Percentiles rank a stretch among this genome's conserved stretches.
Evolutionary conservation across 441 rosid genomes (phyloP).

Genomic region (Erysimum pusillum): DNA sequence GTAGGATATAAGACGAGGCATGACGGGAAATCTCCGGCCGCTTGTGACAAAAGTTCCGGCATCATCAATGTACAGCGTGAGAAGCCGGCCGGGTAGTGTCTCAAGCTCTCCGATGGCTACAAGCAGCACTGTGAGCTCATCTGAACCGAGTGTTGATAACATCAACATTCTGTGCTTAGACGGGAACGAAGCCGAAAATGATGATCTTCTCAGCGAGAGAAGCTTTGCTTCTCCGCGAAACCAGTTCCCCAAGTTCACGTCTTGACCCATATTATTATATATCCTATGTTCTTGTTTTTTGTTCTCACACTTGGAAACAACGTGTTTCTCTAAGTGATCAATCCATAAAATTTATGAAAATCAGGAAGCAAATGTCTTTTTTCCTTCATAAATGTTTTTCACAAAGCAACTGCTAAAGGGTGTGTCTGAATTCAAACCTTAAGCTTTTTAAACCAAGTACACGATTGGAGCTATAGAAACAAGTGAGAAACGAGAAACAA

Average conservation of each 20-base stretch:
- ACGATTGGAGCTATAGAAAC: not conserved
- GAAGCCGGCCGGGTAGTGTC: conserved; percentile 65
- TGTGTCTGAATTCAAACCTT: not conserved
- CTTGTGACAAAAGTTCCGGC: conserved; percentile 75
- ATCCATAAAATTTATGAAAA: conserved; percentile 15
- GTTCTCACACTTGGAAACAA: conserved; percentile 28
- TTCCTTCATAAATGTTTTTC: conserved; percentile 10
- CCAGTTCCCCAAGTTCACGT: conserved; percentile 51
- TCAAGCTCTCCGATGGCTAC: conserved; percentile 60
- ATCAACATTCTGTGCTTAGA: conserved; percentile 56
- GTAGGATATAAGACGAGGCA: conserved; percentile 82
- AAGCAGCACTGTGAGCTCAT: conserved; percentile 72
- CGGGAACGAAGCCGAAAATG: conserved; percentile 61
- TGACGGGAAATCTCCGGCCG: conserved; percentile 68
- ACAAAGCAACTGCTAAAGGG: not conserved
- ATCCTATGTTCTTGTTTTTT: conserved; percentile 11
- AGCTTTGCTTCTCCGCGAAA: conserved; percentile 58
- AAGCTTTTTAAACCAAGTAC: not conserved
- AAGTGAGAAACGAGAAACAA: not conserved
- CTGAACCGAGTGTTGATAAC: conserved; percentile 78
- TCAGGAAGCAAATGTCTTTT: conserved; percentile 14
- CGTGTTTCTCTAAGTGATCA: conserved; percentile 27
- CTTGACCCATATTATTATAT: conserved; percentile 26
- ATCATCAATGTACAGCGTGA: conserved; percentile 80
- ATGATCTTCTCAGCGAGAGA: conserved; percentile 60